Base-by-base conservation (phyloP, 2,329 filamentous ascomycete genomes). In the Parastagonospora avenae region DNA sequence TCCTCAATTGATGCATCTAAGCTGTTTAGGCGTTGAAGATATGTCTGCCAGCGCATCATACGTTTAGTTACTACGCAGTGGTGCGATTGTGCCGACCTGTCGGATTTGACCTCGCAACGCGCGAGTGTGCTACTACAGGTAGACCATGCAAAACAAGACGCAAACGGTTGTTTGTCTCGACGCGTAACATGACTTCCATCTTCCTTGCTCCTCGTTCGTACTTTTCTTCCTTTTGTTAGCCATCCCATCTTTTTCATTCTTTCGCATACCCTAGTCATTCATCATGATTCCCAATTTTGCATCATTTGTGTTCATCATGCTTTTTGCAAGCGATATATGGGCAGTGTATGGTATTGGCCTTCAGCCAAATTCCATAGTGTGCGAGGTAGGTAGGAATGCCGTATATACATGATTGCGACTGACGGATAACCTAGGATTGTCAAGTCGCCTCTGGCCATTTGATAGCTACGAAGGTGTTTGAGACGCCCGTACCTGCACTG, bases 91-190 rank as follows among this genome's bases (percentile, higher is more conserved):
- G 8, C 41, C 32, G 45, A 50, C 44, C 38, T 43, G 38, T 46
- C 29, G 47, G 42, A 29, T 31, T 43, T 15, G 50, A 52, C 31
- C 42, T 32, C 38, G 30, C 46, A 50, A 46, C 36, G 46, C 48
- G 50, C 42, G 36, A 41, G n/a, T 44, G 57, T 60, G 50, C 41
- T 57, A 64, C 64, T 50, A 50, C 61, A 65, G 53, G 36, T 37
- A 55, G 52, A 15, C 37, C 30, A 58, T 62, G 62, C 63, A 63
- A 44, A 52, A 53, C 37, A 46, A 46, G 19, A 46, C 48, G 38
- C 27, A 46, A 44, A 15, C 46, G 46, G 41, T 43, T 56, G 48
- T 61, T 61, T 60, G 51, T 41, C 19, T 45, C 37, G 37, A 15
- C 29, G 42, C 30, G 12, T 15, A 14, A 46, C 14, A 37, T 42